Conservation (phyloP, 2,329 filamentous ascomycete genomes). For the Emericellopsis cladophorae region DNA sequence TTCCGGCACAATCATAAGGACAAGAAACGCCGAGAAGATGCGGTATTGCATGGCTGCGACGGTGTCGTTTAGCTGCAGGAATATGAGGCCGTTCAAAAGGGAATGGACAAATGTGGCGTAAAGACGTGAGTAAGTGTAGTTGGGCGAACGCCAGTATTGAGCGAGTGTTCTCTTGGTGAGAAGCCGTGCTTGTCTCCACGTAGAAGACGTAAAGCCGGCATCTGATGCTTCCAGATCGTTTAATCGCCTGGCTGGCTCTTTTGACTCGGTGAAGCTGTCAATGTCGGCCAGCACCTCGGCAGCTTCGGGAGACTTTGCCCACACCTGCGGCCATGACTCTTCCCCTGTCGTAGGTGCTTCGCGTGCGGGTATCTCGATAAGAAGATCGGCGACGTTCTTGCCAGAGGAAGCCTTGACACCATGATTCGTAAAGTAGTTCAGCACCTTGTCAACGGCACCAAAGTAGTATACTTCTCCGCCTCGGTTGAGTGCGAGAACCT, state of each 20-base stretch:
- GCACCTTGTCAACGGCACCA: constrained; percentile 45
- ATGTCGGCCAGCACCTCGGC: constrained; percentile 47
- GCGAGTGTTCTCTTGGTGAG: constrained; percentile 21
- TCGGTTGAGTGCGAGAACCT: constrained; percentile 49
- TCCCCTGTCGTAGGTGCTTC: constrained; percentile 18
- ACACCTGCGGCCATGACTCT: constrained; percentile 54
- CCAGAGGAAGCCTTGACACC: constrained; percentile 46
- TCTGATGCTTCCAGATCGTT: constrained; percentile 8
- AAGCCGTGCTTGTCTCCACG: constrained; percentile 16
- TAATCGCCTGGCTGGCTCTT: constrained; percentile 24
- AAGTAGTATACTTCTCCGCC: constrained; percentile 44
- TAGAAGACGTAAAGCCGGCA: constrained; percentile 15
- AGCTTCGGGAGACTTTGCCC: constrained; percentile 45
- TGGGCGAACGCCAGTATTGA: constrained; percentile 29
- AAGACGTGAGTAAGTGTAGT: constrained; percentile 48
- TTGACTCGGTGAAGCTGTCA: constrained; percentile 24
- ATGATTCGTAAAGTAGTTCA: constrained; percentile 51
- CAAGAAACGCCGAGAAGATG: constrained; percentile 59
- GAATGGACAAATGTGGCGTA: constrained; percentile 41
- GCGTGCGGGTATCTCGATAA: constrained; percentile 40
- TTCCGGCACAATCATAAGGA: constrained; percentile 59
- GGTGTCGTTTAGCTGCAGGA: constrained; percentile 51
- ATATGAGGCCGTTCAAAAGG: constrained; percentile 65
- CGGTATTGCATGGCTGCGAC: constrained; percentile 59
- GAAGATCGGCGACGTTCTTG: constrained; percentile 66